Evolutionary conservation across 73 alveolate species (phyloP).

Genomic region (Paramecium bursaria): DNA sequence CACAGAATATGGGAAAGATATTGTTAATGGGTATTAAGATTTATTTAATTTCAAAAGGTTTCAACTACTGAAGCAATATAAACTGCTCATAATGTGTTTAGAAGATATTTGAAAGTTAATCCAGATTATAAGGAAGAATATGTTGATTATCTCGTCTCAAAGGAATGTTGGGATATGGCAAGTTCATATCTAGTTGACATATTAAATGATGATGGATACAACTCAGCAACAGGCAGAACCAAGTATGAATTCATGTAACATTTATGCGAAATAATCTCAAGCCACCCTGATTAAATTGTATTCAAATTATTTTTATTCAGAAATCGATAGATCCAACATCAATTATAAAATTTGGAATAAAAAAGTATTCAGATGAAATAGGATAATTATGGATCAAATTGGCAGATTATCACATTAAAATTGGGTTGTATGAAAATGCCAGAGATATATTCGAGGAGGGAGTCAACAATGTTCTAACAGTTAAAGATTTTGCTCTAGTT

Average conservation of each 20-base stretch:
- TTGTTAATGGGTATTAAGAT: constrained; percentile 81
- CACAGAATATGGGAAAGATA: constrained; percentile 88
- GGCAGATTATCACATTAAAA: constrained; percentile 90
- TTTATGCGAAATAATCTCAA: constrained; percentile 90
- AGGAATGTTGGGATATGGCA: constrained; percentile 81
- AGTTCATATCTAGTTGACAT: constrained; percentile 80
- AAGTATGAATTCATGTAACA: constrained; percentile 88
- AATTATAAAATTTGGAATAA: constrained; percentile 89
- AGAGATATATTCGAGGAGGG: constrained; percentile 97
- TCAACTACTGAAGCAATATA: constrained; percentile 57
- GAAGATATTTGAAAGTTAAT: constrained; percentile 83
- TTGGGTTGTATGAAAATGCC: constrained; percentile 88
- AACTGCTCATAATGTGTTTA: constrained; percentile 75
- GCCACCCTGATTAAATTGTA: constrained; percentile 80
- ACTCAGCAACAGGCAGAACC: constrained; percentile 83
- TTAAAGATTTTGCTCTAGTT: constrained; percentile 94
- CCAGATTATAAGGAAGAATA: constrained; percentile 91
- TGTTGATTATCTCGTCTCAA: constrained; percentile 83
- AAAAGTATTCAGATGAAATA: constrained; percentile 91
- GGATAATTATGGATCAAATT: constrained; percentile 93
- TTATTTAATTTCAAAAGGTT: background rate
- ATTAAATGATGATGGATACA: constrained; percentile 87
- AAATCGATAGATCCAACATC: constrained; percentile 79
- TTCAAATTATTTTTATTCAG: constrained; percentile 39
- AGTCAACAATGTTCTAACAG: constrained; percentile 87